Evolutionary conservation across 176 grass and related monocot genomes (phyloP).

Genomic region (Stipa capillata): DNA sequence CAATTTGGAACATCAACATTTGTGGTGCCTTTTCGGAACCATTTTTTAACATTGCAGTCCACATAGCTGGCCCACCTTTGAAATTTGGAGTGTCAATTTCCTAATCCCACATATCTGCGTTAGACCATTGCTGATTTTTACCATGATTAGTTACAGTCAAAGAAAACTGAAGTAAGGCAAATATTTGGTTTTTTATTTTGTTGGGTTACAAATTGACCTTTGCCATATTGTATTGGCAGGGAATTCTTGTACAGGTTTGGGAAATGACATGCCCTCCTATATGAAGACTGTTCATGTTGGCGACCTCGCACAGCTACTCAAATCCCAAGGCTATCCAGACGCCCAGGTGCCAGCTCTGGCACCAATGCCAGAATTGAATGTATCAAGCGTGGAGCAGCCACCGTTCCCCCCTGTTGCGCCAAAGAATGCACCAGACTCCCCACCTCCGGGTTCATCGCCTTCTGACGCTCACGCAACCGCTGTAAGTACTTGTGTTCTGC

Average conservation of each 20-base stretch:
- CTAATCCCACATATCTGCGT: background rate
- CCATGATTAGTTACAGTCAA: background rate
- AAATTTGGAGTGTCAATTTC: background rate
- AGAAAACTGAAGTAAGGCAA: background rate
- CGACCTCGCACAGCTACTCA: slow-evolving; percentile 1
- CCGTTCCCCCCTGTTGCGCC: slow-evolving; percentile 30
- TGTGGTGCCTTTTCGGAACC: background rate
- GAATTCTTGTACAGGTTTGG: slow-evolving; percentile 41
- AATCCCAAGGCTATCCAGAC: rapidly evolving
- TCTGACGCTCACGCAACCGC: slow-evolving; percentile 6
- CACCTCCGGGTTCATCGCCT: background rate
- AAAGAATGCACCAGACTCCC: background rate
- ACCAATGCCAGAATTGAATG: slow-evolving; percentile 28
- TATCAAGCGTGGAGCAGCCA: slow-evolving; percentile 32
- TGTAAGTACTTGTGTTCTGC: background rate
- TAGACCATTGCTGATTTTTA: background rate
- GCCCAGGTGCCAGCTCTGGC: slow-evolving; percentile 31
- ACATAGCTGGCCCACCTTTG: background rate
- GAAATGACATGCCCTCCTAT: slow-evolving; percentile 34
- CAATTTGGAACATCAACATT: background rate
- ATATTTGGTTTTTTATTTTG: background rate
- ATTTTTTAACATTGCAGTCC: background rate
- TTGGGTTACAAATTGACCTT: background rate
- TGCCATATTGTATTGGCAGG: slow-evolving; percentile 20
- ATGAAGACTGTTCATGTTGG: slow-evolving; percentile 8